A percentile compares a stretch with the other conserved stretches of the same genome.
Evolutionary conservation across 768 basidiomycete genomes (phyloP).

Genomic region (Dentipellis sp.): DNA sequence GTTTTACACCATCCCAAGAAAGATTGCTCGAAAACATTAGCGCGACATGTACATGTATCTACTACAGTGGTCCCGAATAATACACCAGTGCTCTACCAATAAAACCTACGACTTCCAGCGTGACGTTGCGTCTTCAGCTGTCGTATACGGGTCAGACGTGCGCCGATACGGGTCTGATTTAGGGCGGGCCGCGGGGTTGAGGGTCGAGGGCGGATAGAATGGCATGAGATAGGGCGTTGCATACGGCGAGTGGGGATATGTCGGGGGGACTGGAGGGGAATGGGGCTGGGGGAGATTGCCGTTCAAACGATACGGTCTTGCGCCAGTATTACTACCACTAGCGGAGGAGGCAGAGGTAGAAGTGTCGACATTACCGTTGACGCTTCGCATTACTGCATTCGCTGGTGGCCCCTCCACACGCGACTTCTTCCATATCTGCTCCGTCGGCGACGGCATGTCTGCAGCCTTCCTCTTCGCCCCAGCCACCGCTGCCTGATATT

Average conservation of each 20-base stretch:
- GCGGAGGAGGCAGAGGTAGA: conserved; percentile 5
- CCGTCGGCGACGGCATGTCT: conserved; percentile 44
- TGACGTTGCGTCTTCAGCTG: too few relatives aligned
- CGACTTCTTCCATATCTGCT: conserved; percentile 70
- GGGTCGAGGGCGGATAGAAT: neutral
- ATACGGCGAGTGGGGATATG: neutral
- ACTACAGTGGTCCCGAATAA: too few relatives aligned
- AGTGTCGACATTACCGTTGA: conserved; percentile 11
- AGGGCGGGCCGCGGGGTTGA: neutral
- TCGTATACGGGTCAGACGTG: too few relatives aligned
- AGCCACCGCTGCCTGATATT: conserved; percentile 24
- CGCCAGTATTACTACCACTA: conserved; percentile 8
- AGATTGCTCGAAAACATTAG: too few relatives aligned
- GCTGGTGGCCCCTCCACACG: conserved; percentile 23
- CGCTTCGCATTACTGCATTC: conserved; percentile 6
- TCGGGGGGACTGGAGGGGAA: neutral
- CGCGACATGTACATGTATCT: too few relatives aligned
- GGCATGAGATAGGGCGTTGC: neutral
- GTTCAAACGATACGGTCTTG: conserved; percentile 13
- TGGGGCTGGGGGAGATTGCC: neutral
- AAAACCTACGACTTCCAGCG: too few relatives aligned
- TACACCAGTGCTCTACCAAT: too few relatives aligned
- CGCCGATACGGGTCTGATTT: too few relatives aligned
- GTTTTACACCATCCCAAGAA: too few relatives aligned
- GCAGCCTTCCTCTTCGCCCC: conserved; percentile 55